These are phyloP conservation scores for Linderniella brevidens DNA, from an alignment of 257 asterid genomes.

Conservation along the genomic window DNA sequence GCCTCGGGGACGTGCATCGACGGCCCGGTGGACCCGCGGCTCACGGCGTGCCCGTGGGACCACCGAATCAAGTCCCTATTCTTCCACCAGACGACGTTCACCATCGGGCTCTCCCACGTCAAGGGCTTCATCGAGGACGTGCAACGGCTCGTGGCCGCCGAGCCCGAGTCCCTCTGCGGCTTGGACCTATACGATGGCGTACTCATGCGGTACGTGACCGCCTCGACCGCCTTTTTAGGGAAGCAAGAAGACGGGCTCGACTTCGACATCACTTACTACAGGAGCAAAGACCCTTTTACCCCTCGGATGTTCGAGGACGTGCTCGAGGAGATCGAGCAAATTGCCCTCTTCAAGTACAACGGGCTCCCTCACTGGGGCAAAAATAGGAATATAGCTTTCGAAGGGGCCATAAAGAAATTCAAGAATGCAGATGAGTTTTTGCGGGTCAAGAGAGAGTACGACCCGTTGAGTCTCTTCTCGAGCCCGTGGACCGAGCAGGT, in stretches of 20 bases:
- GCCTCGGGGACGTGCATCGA: conserved; percentile 50
- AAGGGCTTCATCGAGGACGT: conserved; percentile 32
- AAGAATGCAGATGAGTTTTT: conserved; percentile 16
- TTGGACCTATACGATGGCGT: conserved; percentile 41
- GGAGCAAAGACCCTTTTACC: conserved; percentile 31
- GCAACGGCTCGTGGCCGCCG: conserved; percentile 20
- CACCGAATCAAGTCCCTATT: conserved; percentile 31
- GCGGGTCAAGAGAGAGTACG: conserved; percentile 19
- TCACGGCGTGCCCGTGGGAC: conserved; percentile 49
- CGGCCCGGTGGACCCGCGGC: conserved; percentile 17
- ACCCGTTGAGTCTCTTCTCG: conserved; percentile 35
- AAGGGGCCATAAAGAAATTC: conserved; percentile 30
- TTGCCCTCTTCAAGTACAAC: conserved; percentile 39
- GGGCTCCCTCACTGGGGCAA: conserved; percentile 75
- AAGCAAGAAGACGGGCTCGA: conserved; percentile 42
- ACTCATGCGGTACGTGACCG: conserved; percentile 37
- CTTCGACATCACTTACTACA: conserved; percentile 41
- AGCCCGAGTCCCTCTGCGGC: conserved; percentile 35
- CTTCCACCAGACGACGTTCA: conserved; percentile 44
- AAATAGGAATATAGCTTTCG: conserved; percentile 41
- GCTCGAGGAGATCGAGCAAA: conserved; percentile 47
- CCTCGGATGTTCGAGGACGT: conserved; percentile 39
- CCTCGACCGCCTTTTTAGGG: conserved; percentile 40
- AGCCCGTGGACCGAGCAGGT: conserved; percentile 46
- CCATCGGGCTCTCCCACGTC: conserved; percentile 25